A percentile compares a stretch with the other conserved stretches of the same genome.
Evolutionary conservation across 2,329 filamentous ascomycete species (phyloP).

Genomic region (Penicillium griseofulvum): DNA sequence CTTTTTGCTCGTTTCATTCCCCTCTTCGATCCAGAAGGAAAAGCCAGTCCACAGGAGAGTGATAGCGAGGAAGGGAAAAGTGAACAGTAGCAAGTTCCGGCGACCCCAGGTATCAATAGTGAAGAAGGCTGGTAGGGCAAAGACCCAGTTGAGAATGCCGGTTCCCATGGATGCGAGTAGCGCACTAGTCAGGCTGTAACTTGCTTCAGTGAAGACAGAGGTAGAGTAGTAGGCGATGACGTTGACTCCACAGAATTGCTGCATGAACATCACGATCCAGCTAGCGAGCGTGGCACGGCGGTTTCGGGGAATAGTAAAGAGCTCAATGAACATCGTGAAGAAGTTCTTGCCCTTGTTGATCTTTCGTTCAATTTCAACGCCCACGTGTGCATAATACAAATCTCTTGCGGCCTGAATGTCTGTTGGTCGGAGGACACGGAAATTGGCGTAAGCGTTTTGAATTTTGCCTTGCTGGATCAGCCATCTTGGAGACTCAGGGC

Average conservation of each 20-base stretch:
- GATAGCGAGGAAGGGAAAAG: conserved; percentile 60
- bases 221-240: conserved; percentile 63
- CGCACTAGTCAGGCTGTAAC: conserved; percentile 52
- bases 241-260: conserved; percentile 58
- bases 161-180: conserved; percentile 62
- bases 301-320: conserved; percentile 62
- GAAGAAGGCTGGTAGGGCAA: conserved; percentile 62
- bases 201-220: conserved; percentile 58
- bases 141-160: conserved; percentile 64
- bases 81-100: conserved; percentile 60
- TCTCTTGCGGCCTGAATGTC: conserved; percentile 56
- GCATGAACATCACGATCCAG: conserved; percentile 66
- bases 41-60: conserved; percentile 51
- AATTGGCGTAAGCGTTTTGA: conserved; percentile 50
- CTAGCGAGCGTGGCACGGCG: conserved; percentile 57
- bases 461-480: conserved; percentile 50
- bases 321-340: conserved; percentile 54
- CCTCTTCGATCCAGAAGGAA: conserved; percentile 49
- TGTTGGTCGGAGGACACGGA: conserved; percentile 48
- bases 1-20: conserved; percentile 27
- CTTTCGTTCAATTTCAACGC: conserved; percentile 60
- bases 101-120: conserved; percentile 67
- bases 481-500: conserved; percentile 56
- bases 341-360: conserved; percentile 52
- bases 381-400: conserved; percentile 56